Evolutionary conservation across 2,329 filamentous ascomycete genomes (phyloP).

Genomic region (Incumbomyces delicatus): DNA sequence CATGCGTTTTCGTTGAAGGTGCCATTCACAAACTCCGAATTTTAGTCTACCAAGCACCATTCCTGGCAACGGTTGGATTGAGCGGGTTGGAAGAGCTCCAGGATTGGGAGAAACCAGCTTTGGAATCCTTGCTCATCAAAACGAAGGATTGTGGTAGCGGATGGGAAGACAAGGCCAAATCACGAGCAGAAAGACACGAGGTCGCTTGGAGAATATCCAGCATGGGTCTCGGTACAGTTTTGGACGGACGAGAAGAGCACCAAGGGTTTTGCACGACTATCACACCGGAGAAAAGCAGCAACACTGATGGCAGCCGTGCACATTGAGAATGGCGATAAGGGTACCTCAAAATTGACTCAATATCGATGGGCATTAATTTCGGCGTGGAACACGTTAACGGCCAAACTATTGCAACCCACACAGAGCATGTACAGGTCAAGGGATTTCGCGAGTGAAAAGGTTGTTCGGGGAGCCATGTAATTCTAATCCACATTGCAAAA

Average conservation of each 20-base stretch:
- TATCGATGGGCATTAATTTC: no score
- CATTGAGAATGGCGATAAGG: no score
- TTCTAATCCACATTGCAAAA: no score
- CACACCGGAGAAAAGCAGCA: neutral
- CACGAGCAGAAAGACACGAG: neutral
- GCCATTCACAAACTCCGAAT: conserved; percentile 9
- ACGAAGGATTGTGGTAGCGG: neutral
- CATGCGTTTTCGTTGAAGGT: conserved; percentile 11
- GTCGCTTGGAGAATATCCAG: neutral
- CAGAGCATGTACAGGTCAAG: no score
- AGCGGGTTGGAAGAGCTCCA: conserved; percentile 12
- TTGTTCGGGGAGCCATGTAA: no score
- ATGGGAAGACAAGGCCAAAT: neutral
- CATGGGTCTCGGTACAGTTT: neutral
- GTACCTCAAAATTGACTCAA: no score
- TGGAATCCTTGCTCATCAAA: neutral
- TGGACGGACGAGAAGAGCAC: neutral
- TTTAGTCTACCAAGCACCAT: conserved; percentile 14
- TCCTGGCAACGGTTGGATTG: conserved; percentile 13
- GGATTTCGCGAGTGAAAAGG: no score
- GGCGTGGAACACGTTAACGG: no score
- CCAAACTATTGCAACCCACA: no score
- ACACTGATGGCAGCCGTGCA: neutral
- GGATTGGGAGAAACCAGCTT: conserved; percentile 12
- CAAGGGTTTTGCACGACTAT: neutral